Evolutionary conservation across 75 land plant species (phyloP).

Genomic region (Gnetum montanum): DNA sequence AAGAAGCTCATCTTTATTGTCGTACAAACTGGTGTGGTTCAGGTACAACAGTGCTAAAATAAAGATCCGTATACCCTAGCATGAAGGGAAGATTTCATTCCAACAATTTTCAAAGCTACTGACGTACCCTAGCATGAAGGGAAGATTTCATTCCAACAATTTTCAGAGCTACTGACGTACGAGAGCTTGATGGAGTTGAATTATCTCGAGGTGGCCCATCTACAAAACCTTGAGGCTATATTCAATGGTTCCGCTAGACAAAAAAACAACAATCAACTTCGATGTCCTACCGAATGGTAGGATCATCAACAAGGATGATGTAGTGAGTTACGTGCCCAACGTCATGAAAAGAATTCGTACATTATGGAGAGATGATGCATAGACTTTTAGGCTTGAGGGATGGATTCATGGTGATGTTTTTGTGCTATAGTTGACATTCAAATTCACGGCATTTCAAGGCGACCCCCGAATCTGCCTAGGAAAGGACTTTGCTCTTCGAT

Average conservation of each 20-base stretch:
- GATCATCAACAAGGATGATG: conserved; percentile 27
- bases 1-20: no score
- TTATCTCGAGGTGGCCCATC: conserved; percentile 51
- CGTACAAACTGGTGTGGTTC: no score
- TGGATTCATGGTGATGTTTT: conserved; percentile 49
- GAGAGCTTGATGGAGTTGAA: conserved; percentile 36
- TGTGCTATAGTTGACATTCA: conserved; percentile 33
- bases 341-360: conserved; percentile 41
- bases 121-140: no score
- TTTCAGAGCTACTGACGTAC: no score
- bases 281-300: conserved; percentile 56
- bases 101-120: no score
- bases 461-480: conserved; percentile 31
- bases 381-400: conserved; percentile 52
- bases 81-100: no score
- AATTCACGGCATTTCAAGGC: conserved; percentile 55
- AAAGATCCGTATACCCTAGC: no score
- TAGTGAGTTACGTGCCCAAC: conserved; percentile 30
- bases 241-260: conserved; percentile 41
- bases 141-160: no score
- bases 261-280: conserved; percentile 6
- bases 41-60: no score
- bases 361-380: conserved; percentile 47
- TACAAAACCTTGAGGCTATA: conserved; percentile 51
- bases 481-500: conserved; percentile 24